These are phyloP conservation scores for Omphalea diandra DNA, from an alignment of 441 rosid genomes.

Conservation along the genomic window DNA sequence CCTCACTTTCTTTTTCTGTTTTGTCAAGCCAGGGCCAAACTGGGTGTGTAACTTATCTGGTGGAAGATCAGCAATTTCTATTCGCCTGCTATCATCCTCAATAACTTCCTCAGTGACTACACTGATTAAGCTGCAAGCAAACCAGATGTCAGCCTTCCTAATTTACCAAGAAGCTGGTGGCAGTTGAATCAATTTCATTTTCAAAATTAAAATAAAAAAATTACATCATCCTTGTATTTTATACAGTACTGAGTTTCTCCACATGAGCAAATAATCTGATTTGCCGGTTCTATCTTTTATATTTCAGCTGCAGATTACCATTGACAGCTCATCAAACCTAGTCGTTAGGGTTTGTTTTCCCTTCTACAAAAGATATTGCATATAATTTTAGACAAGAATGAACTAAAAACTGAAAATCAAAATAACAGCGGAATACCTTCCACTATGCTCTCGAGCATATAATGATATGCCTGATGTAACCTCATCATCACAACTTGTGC, in stretches of 20 bases:
- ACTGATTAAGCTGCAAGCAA: conserved; percentile 45
- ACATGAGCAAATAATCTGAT: not conserved
- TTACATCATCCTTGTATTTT: conserved; percentile 13
- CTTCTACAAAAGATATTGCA: not conserved
- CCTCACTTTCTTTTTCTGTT: conserved; percentile 55
- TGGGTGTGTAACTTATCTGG: conserved; percentile 30
- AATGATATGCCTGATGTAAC: conserved; percentile 17
- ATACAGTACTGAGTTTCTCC: conserved; percentile 12
- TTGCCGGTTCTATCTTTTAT: not conserved
- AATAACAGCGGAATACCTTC: conserved; percentile 33
- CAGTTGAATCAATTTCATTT: not conserved
- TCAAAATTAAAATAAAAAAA: conserved; percentile 1
- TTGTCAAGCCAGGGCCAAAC: conserved; percentile 28
- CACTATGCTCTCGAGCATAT: conserved; percentile 25
- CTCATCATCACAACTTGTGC: conserved; percentile 23
- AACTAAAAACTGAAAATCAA: not conserved
- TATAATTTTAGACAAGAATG: not conserved
- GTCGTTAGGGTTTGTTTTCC: conserved; percentile 8
- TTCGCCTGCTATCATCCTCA: conserved; percentile 25
- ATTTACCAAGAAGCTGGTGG: conserved; percentile 16
- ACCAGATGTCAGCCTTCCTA: conserved; percentile 20
- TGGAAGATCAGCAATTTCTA: conserved; percentile 28
- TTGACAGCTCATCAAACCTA: not conserved
- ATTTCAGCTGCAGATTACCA: not conserved
- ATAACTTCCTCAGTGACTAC: conserved; percentile 27